Conservation (phyloP, 2,329 filamentous ascomycete species). For the Chalaropsis ovoidea region DNA sequence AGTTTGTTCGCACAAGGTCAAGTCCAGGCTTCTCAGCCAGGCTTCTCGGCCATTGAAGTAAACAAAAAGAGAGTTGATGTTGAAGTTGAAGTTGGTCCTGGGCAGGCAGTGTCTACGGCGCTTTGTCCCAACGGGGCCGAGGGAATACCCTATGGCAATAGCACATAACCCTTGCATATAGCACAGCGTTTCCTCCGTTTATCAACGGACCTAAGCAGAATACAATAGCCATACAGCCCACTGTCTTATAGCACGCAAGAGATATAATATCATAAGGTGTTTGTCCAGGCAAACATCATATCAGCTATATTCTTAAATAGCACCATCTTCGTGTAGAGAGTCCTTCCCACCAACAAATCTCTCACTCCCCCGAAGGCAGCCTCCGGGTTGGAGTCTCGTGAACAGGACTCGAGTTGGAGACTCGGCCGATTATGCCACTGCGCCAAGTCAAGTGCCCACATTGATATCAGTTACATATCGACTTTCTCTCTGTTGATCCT, state of each 20-base stretch:
- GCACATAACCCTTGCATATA: constrained; percentile 2
- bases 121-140: constrained; percentile 3
- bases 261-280: neutral
- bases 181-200: neutral
- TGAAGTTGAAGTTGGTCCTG: neutral
- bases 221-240: no score
- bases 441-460: constrained; percentile 4
- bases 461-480: neutral
- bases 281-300: neutral
- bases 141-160: neutral
- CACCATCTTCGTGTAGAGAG: no score
- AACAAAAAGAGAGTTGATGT: neutral
- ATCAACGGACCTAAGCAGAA: neutral
- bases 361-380: neutral
- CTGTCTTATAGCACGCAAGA: neutral
- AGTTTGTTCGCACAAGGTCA: neutral
- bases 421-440: neutral
- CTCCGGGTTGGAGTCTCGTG: neutral
- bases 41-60: neutral
- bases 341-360: neutral
- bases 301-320: neutral
- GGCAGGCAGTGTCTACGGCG: neutral
- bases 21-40: neutral
- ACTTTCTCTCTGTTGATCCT: neutral
- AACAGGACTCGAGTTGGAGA: neutral